Evolutionary conservation across 441 rosid genomes (phyloP), one percentile per base, ranked within the genome.

Genomic region (Populus hybrid): DNA sequence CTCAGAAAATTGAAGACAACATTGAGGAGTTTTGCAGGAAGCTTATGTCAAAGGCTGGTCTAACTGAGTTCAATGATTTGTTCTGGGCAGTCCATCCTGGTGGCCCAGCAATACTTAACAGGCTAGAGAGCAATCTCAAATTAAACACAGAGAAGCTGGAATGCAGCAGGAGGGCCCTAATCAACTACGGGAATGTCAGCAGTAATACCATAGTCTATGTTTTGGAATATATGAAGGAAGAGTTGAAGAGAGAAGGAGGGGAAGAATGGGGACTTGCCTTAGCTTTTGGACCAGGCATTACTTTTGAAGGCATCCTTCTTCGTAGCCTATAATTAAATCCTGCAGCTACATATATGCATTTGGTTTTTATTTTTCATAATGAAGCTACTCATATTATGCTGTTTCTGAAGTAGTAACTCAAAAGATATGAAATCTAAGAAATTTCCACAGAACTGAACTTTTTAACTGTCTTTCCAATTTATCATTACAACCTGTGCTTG

Each of bases 11-110:
- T 29, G 97, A 90, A 75, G 92, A 87, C 6, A 91, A 91, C 82
- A 94, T 95, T 18, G 93, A 89, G 78, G 92, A 83, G 75, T 95
- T 92, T 84, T 92, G 95, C 85, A 83, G 59, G 86, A 90, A 88
- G 77, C 89, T 90, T 28, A 86, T 90, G 88, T 80, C 74, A 45
- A 87, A 88, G 74, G 81, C 86, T 11, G 90, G 89, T 26, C 73
- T 84, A 59, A 79, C 72, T 18, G 85, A 90, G 36, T 89, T 86
- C 84, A 94, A 95, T 20, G 90, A 91, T 23, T 72, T 95, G 84
- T 95, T 95, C 84, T 93, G 97, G 96, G 95, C 92, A 3, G 98
- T 93, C 36, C 99, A 93, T 84, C 98, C 98, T 0, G 95, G 97
- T n/a, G 98, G 96, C 38, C 97, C 98, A 0, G 96, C 96, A 1